Evolutionary conservation across 805 yeast genomes (phyloP), one percentile per base, ranked within the genome.

Genomic region (Saccharomycopsis selenospora): DNA sequence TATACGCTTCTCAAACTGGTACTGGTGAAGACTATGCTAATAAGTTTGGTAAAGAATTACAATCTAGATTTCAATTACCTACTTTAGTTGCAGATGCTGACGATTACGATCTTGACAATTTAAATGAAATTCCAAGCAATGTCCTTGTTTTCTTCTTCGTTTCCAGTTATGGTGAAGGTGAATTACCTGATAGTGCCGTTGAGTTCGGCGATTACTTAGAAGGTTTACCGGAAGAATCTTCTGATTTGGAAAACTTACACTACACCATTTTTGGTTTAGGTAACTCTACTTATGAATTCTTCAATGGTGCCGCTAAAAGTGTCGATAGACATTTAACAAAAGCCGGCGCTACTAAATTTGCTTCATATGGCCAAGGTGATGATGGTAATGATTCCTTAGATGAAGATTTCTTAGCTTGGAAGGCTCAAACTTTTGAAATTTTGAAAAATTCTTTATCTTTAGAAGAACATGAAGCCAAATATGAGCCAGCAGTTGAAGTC

Each of bases 121-220:
- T 93, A 47, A 79, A 79, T 59, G 77, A 77, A 44, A 65, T 91
- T 54, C 76, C 81, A 18, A 68, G 70, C 14, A 76, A 76, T 51
- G 69, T 77, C 47, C 67, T 77, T n/a, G 80, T 80, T 18, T 79
- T 88, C 53, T 82, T 91, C 60, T 73, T 91, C 61, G 72, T 89
- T 68, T 93, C 98, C 27, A 88, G 96, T 8, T 93, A 93, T 59
- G 99, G 99, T 58, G 99, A 91, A 68, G 99, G 99, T 62, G 99
- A 91, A 64, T 95, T 95, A 57, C 91, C 99, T 11, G 99, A 91
- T 64, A 86, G 87, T 58, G 93, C 97, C n/a, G 76, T 77, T 38
- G 80, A 79, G 33, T 87, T 93, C 63, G 80, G 79, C 61, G 84
- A 82, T 50, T 79, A 69, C 61, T 74, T 90, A 59, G 76, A 79